These are phyloP conservation scores for Zarea fungicola DNA, from an alignment of 2,329 filamentous ascomycete species.

Conservation along the genomic window DNA sequence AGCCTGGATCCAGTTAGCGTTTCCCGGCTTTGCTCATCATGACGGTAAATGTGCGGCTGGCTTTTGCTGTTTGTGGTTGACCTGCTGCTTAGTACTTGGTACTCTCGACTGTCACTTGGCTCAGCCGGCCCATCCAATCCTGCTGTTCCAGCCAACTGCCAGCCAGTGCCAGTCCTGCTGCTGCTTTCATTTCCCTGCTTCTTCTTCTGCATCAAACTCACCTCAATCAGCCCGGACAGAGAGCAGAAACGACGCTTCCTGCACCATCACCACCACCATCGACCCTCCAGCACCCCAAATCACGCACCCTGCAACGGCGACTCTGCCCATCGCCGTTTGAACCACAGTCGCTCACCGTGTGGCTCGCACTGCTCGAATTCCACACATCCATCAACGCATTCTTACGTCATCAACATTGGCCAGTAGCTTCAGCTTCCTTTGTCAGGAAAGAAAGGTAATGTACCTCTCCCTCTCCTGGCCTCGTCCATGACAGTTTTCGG, in stretches of 20 bases:
- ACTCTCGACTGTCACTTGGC: too few species aligned
- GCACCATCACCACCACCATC: conserved; percentile 1
- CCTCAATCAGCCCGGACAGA: neutral
- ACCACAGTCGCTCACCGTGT: neutral
- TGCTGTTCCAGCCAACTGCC: neutral
- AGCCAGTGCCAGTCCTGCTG: neutral
- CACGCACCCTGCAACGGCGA: neutral
- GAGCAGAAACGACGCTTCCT: neutral
- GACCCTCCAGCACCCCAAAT: neutral
- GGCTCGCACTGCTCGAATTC: neutral
- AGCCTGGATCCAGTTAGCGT: neutral
- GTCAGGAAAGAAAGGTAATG: neutral
- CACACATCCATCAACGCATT: neutral
- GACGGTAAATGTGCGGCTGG: conserved; percentile 7
- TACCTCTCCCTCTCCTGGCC: too few species aligned
- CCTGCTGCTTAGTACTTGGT: neutral
- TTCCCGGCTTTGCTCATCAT: neutral
- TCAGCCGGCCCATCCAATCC: neutral
- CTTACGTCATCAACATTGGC: conserved; percentile 5
- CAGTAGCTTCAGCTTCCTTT: neutral
- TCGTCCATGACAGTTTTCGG: too few species aligned
- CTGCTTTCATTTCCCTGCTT: neutral
- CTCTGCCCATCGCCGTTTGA: neutral
- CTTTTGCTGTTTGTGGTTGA: neutral
- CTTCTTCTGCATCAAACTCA: neutral